phyloP scores from a whole-genome alignment of 768 basidiomycete genomes.

The Suillus decipiens region DNA sequence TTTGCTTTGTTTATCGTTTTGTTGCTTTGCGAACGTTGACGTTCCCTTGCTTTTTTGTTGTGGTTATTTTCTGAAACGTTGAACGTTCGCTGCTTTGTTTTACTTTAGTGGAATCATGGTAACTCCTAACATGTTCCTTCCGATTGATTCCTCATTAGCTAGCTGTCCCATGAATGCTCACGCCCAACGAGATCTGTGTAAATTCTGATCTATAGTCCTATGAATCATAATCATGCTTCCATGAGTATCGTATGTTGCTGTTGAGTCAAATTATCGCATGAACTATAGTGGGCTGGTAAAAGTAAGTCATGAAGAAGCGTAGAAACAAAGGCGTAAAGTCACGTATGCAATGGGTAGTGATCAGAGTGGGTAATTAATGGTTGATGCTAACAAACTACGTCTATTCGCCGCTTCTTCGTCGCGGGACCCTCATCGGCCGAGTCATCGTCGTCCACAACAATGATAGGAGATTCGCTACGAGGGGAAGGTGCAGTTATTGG shows the following conservation, averaged over 20 bases:
- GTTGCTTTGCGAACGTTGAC: background rate
- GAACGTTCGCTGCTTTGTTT: background rate
- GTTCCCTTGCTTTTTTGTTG: background rate
- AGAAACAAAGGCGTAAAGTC: background rate
- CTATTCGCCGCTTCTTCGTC: conserved; percentile 53
- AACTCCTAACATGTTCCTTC: background rate
- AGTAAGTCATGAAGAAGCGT: background rate
- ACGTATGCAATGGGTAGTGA: background rate
- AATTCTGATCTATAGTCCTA: conserved; percentile 4
- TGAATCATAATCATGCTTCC: conserved; percentile 7
- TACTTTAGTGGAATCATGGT: background rate
- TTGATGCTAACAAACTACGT: conserved; percentile 8
- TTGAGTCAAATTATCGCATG: conserved; percentile 9
- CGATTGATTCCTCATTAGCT: background rate
- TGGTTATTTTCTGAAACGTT: background rate
- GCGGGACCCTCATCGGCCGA: conserved; percentile 52
- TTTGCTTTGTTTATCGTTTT: background rate
- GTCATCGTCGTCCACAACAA: conserved; percentile 60
- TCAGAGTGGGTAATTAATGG: background rate
- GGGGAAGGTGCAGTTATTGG: conserved; percentile 27
- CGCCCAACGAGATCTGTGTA: background rate
- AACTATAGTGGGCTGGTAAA: conserved; percentile 8
- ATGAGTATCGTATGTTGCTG: conserved; percentile 6
- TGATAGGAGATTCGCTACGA: conserved; percentile 50
- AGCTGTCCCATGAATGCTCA: background rate